Base-by-base conservation (phyloP, 164 flowering plant genomes). In the Sextonia rubra region DNA sequence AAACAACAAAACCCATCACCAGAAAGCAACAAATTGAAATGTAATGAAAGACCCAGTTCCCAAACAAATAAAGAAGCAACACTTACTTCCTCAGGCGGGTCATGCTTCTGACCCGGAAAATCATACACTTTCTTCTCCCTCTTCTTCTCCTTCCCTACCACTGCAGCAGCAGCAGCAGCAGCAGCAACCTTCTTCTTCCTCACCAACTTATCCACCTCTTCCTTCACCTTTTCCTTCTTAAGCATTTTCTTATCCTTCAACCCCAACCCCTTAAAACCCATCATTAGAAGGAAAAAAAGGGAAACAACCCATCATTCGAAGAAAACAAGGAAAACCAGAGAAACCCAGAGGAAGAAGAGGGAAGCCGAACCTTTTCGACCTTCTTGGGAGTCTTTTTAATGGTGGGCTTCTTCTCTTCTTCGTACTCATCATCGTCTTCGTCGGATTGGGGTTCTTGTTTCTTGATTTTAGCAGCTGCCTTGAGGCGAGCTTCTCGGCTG, bases 51-150 rank as follows among this genome's bases (percentile, higher is more conserved):
- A 37, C 11, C 44, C 44, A 37, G 44, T 37, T 37, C 44, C 44
- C 20, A 5, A 29, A 18, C 4, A 20, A 6, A 27, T 8, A 29
- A 29, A 29, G 27, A 29, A 0, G 18, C 12, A 32, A 3, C 30
- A 18, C 79, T 27, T 84, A 92, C 99, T 81, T 87, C 90, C 69
- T 85, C 92, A 26, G 98, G 99, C 56, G 92, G 91, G 71, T 90
- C 96, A 56, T 92, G 88, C 84, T 88, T 95, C 86, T 95, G 99
- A 71, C 99, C 98, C 23, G 98, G 99, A 76, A 95, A 83, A 82
- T 87, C 91, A 82, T 80, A 93, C 65, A 88, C 92, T 78, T 89
- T 91, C 85, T 68, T 93, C 77, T 83, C 87, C 81, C 77, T 88
- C 82, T 88, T 88, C 82, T 82, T 81, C 11, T 56, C 84, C 15